These are phyloP conservation scores for Aeminium ludgeri DNA, from an alignment of 495 filamentous ascomycete species.

Conservation along the genomic window DNA sequence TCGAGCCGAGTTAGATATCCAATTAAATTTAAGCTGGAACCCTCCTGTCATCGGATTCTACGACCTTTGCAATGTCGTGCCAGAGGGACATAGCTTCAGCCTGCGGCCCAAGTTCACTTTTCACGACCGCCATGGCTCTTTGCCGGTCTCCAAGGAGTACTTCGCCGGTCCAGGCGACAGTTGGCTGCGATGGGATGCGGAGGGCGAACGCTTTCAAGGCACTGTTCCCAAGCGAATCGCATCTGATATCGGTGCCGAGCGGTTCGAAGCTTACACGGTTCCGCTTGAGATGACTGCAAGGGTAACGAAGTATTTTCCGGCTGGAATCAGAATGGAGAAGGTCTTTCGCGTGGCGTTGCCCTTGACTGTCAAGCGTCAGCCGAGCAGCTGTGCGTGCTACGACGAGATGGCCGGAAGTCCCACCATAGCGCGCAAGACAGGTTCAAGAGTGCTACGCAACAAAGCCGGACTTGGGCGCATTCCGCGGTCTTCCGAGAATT, in stretches of 20 bases:
- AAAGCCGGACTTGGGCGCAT: too few relatives aligned
- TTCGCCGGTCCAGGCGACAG: conserved; percentile 2
- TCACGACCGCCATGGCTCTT: background rate
- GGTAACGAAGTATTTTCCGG: background rate
- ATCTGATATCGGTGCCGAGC: conserved; percentile 1
- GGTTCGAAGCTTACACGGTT: conserved; percentile 8
- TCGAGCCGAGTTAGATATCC: background rate
- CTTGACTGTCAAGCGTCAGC: conserved; percentile 7
- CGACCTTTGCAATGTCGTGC: conserved; percentile 1
- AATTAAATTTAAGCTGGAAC: background rate
- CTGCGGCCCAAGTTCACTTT: background rate
- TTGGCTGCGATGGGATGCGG: conserved; percentile 9
- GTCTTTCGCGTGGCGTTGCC: conserved; percentile 5
- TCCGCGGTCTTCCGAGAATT: background rate
- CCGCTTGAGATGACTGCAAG: conserved; percentile 4
- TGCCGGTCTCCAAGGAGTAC: background rate
- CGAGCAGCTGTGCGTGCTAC: background rate
- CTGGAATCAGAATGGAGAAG: conserved; percentile 2
- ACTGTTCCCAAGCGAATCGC: conserved; percentile 3
- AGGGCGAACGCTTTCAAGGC: background rate
- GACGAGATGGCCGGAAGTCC: conserved; percentile 1
- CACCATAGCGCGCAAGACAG: background rate
- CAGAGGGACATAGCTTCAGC: background rate
- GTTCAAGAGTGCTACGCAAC: background rate
- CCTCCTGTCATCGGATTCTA: conserved; percentile 2